Percentiles rank a stretch among this genome's conserved stretches.
Evolutionary conservation across 2,329 filamentous ascomycete species (phyloP).

Genomic region (Calycina marina): DNA sequence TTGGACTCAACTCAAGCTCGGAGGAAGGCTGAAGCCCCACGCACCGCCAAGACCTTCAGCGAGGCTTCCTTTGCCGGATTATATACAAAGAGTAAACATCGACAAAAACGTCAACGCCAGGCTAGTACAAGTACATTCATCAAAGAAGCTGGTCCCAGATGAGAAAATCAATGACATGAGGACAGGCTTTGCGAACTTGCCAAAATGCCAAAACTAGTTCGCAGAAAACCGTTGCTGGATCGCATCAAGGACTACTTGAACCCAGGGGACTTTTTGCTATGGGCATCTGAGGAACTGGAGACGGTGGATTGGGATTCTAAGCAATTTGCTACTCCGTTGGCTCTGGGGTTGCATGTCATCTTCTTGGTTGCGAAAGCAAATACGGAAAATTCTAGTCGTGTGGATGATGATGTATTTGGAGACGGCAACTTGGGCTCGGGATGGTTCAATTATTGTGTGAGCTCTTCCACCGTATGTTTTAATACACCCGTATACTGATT

Average conservation of each 20-base stretch:
- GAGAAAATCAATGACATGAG: conserved; percentile 29
- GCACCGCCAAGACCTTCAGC: too few species aligned
- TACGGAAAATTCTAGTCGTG: conserved; percentile 32
- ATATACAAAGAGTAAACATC: conserved; percentile 1
- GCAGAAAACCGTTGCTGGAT: conserved; percentile 63
- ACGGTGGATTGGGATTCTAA: conserved; percentile 83
- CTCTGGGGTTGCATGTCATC: conserved; percentile 59
- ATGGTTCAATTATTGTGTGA: conserved; percentile 49
- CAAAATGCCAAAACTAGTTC: conserved; percentile 64
- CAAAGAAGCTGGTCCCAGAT: too few species aligned
- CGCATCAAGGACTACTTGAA: conserved; percentile 71
- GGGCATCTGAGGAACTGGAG: conserved; percentile 85
- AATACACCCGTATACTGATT: conserved; percentile 7
- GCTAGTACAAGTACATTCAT: too few species aligned
- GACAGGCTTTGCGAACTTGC: conserved; percentile 1
- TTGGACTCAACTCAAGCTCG: not conserved
- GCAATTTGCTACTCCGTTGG: conserved; percentile 60
- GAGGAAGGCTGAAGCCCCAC: too few species aligned
- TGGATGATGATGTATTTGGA: conserved; percentile 71
- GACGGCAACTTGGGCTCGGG: conserved; percentile 46
- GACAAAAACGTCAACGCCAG: too few species aligned
- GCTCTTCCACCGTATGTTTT: conserved; percentile 11
- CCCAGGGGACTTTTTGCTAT: conserved; percentile 77
- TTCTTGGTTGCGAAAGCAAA: conserved; percentile 79
- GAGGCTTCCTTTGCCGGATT: not conserved